Evolutionary conservation across 176 grass and related monocot species (phyloP), one percentile per base, ranked within the genome.

Genomic region (Zea luxurians): DNA sequence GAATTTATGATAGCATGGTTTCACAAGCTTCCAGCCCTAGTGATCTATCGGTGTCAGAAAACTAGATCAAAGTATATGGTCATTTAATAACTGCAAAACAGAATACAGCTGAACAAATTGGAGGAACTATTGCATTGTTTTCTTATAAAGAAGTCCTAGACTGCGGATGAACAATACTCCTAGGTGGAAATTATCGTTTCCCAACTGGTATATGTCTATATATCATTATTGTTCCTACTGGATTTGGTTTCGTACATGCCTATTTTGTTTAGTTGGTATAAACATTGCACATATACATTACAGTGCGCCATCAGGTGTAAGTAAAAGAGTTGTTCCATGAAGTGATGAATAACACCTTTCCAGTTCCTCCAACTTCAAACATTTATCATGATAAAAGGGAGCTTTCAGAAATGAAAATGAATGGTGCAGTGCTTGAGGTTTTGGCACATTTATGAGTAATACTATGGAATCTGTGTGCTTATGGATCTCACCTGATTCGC

Each of bases 41-140:
- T n/a, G 59, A 61, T 74, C 68, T 66, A 47, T 84, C 3, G 2
- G 18, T 40, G 41, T 76, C 13, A 7, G 11, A 13, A 16, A 64
- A 69, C 27, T 80, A 54, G 5, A 48, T 41, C 55, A 75, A 35
- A 34, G 18, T 66, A 38, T 75, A 7, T 59, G 13, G 8, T 4
- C 70, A 64, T 18, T 69, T 45, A n/a, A 48, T 21, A 71, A 82
- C 13, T 61, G 12, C 20, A 48, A 45, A 54, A n/a, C 53, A 48
- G 79, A 70, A 41, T 46, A 34, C 27, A 69, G 37, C 35, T 80
- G 46, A 0, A 2, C 68, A 37, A 3, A 54, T 3, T n/a, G 21
- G 37, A 73, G 40, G 46, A 47, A 64, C 15, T 43, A 45, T 73
- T 68, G 17, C 13, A 60, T 53, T 78, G 20, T 61, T 10, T 15